These are phyloP conservation scores for Sporothrix globosa DNA, from an alignment of 2,329 filamentous ascomycete genomes.

Conservation along the genomic window DNA sequence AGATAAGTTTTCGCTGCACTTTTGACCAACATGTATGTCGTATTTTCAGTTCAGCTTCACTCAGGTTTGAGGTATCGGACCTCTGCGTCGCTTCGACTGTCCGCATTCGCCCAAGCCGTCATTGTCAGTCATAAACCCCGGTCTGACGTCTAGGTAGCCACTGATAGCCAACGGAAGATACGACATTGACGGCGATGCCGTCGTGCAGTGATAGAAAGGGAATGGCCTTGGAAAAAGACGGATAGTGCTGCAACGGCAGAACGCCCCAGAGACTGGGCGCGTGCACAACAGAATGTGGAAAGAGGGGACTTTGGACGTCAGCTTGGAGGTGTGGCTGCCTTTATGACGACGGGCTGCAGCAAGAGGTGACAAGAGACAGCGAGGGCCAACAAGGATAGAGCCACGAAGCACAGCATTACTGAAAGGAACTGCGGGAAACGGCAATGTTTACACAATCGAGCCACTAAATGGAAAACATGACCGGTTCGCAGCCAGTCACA, in stretches of 20 bases:
- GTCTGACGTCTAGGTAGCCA: background rate
- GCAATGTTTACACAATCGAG: constrained; percentile 16
- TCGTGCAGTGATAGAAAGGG: background rate
- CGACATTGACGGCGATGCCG: background rate
- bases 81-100: constrained; percentile 22
- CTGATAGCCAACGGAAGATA: background rate
- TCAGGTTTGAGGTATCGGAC: background rate
- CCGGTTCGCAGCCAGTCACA: background rate
- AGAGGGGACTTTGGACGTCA: background rate
- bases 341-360: background rate
- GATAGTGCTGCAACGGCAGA: constrained; percentile 5
- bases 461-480: background rate
- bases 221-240: background rate
- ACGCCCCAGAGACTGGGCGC: constrained; percentile 15
- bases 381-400: background rate
- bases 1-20: constrained; percentile 17
- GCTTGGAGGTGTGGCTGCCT: background rate
- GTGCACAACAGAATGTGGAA: background rate
- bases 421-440: background rate
- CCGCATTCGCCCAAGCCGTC: constrained; percentile 22
- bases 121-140: constrained; percentile 1
- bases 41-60: too few relatives aligned
- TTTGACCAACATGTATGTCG: background rate
- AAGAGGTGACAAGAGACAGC: background rate
- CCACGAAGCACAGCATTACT: background rate